Conservation (phyloP, 768 basidiomycete species). For the Cubamyces lactineus region DNA sequence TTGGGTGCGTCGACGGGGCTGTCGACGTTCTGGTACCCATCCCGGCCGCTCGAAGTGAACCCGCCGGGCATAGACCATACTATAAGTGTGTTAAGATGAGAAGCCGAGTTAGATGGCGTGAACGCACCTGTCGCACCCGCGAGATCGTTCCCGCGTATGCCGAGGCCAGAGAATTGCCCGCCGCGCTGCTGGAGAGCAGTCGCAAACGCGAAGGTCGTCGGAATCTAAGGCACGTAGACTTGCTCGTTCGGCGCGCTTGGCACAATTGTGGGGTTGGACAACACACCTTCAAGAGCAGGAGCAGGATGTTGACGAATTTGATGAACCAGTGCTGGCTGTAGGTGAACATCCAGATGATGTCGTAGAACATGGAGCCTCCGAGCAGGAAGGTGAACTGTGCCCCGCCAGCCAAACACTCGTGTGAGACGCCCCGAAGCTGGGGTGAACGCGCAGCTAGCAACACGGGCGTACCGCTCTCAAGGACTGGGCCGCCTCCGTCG, state of each 20-base stretch:
- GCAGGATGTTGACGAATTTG: constrained; percentile 50
- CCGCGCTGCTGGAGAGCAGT: constrained; percentile 42
- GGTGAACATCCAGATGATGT: constrained; percentile 69
- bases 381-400: constrained; percentile 67
- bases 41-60: constrained; percentile 38
- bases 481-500: constrained; percentile 62
- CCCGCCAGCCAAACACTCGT: neutral
- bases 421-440: neutral
- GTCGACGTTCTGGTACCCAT: constrained; percentile 43
- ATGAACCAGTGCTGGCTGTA: constrained; percentile 60
- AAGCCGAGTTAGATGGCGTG: neutral
- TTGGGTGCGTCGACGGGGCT: constrained; percentile 33
- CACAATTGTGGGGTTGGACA: neutral
- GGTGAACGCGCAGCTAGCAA: neutral
- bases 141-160: constrained; percentile 38
- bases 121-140: constrained; percentile 39
- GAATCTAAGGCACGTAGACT: constrained; percentile 34
- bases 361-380: constrained; percentile 62
- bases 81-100: constrained; percentile 15
- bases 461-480: constrained; percentile 57
- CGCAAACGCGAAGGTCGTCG: constrained; percentile 40
- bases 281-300: constrained; percentile 43
- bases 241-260: neutral
- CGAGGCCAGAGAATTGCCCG: constrained; percentile 37
- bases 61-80: constrained; percentile 52